Conservation (phyloP, 2,329 filamentous ascomycete genomes). For the Chrysosporium keratinophilum region DNA sequence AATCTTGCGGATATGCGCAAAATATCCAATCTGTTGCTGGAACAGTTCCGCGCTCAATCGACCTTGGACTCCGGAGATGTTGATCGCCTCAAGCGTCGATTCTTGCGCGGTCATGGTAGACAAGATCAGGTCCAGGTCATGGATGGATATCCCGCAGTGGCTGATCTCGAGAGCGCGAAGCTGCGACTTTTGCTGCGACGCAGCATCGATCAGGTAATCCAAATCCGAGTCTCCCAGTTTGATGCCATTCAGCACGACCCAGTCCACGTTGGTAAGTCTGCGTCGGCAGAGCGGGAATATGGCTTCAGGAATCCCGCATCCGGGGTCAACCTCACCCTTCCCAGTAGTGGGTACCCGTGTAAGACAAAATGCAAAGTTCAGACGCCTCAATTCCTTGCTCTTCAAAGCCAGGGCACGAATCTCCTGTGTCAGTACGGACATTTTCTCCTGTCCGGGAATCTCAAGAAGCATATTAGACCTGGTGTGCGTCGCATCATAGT, state of each 20-base stretch:
- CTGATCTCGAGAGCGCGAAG: slow-evolving; percentile 58
- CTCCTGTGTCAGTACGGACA: slow-evolving; percentile 57
- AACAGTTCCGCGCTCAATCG: slow-evolving; percentile 55
- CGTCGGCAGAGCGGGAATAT: slow-evolving; percentile 57
- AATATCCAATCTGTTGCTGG: slow-evolving; percentile 55
- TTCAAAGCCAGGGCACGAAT: slow-evolving; percentile 57
- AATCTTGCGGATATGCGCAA: slow-evolving; percentile 55
- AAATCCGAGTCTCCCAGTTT: slow-evolving; percentile 60
- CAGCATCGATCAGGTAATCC: slow-evolving; percentile 56
- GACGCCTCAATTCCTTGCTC: slow-evolving; percentile 50
- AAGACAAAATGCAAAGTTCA: slow-evolving; percentile 57
- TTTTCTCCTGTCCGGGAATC: slow-evolving; percentile 43
- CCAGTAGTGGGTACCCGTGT: slow-evolving; percentile 45
- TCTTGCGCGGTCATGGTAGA: slow-evolving; percentile 56
- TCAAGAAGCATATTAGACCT: slow-evolving; percentile 48
- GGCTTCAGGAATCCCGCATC: slow-evolving; percentile 60
- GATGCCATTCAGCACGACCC: slow-evolving; percentile 59
- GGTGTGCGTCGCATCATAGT: slow-evolving; percentile 52
- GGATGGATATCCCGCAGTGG: slow-evolving; percentile 46
- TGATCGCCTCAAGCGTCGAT: slow-evolving; percentile 55
- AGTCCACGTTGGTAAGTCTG: slow-evolving; percentile 59
- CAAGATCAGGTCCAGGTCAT: slow-evolving; percentile 48
- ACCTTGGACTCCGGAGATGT: slow-evolving; percentile 57
- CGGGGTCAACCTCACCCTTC: slow-evolving; percentile 45
- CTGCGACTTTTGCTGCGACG: slow-evolving; percentile 54